phyloP scores from a whole-genome alignment of 2,329 filamentous ascomycete species.

The Pseudofabraea citricarpa region DNA sequence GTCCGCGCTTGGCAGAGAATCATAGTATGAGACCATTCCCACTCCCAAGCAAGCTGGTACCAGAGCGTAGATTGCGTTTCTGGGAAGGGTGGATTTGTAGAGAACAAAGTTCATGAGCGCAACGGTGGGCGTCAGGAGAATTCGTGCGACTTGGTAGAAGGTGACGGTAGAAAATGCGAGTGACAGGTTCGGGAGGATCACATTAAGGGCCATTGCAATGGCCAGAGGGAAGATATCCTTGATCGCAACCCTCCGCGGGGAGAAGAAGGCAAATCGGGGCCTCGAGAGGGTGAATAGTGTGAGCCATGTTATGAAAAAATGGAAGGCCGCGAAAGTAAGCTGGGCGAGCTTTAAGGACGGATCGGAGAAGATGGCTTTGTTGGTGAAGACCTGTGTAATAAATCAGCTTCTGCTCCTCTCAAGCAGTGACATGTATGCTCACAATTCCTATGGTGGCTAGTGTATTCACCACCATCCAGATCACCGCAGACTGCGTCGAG shows the following conservation, averaged over 20 bases:
- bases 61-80: conserved; percentile 44
- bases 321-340: conserved; percentile 62
- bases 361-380: conserved; percentile 65
- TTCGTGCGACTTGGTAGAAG: conserved; percentile 66
- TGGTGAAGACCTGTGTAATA: conserved; percentile 55
- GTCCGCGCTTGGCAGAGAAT: conserved; percentile 48
- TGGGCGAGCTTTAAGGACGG: conserved; percentile 56
- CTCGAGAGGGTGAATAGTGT: conserved; percentile 59
- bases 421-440: conserved; percentile 30
- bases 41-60: conserved; percentile 60
- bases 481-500: conserved; percentile 34
- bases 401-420: conserved; percentile 3
- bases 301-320: conserved; percentile 61
- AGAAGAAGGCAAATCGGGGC: conserved; percentile 53
- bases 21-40: conserved; percentile 63
- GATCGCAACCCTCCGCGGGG: conserved; percentile 48
- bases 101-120: conserved; percentile 61
- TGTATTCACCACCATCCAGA: conserved; percentile 59
- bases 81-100: conserved; percentile 52
- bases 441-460: conserved; percentile 60
- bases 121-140: conserved; percentile 61
- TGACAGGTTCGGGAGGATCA: conserved; percentile 64
- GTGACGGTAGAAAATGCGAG: conserved; percentile 63
- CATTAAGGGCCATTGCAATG: conserved; percentile 62
- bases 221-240: conserved; percentile 59